These are phyloP conservation scores for Avena insularis DNA, from an alignment of 176 grass and related monocot species.

Conservation along the genomic window DNA sequence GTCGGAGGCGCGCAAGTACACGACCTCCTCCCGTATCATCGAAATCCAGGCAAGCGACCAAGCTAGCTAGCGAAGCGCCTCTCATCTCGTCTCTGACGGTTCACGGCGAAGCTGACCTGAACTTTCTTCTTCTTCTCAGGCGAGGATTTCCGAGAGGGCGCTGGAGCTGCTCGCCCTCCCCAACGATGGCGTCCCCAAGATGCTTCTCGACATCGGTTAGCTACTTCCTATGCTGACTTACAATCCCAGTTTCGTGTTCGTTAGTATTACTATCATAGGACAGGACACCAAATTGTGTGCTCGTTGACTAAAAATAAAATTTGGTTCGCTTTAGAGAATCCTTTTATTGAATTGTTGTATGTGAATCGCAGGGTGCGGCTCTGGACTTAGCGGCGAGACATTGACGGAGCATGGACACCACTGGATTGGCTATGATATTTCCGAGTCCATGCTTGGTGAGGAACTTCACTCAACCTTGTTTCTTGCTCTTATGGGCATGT, in stretches of 20 bases:
- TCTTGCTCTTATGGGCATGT: background rate
- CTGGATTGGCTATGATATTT: constrained; percentile 97
- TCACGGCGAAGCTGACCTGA: too few relatives aligned
- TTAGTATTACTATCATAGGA: too few relatives aligned
- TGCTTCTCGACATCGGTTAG: constrained; percentile 92
- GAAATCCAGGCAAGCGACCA: too few relatives aligned
- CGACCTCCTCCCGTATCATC: too few relatives aligned
- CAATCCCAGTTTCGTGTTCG: too few relatives aligned
- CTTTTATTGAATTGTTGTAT: background rate
- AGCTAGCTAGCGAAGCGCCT: too few relatives aligned
- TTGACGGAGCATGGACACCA: constrained; percentile 81
- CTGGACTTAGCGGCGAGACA: constrained; percentile 86
- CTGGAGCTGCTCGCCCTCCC: constrained; percentile 82
- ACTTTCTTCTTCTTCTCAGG: too few relatives aligned
- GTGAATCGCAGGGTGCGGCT: constrained; percentile 67
- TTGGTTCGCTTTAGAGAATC: background rate
- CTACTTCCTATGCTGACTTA: background rate
- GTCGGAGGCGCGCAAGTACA: too few relatives aligned
- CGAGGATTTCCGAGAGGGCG: constrained; percentile 90
- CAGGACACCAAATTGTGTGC: background rate
- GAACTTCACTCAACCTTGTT: background rate
- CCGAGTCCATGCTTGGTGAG: constrained; percentile 87
- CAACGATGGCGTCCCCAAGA: constrained; percentile 72
- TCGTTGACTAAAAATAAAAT: too few relatives aligned
- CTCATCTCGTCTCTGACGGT: too few relatives aligned